These are phyloP conservation scores for Luffa acutangula DNA, from an alignment of 306 rosid species.

Conservation along the genomic window DNA sequence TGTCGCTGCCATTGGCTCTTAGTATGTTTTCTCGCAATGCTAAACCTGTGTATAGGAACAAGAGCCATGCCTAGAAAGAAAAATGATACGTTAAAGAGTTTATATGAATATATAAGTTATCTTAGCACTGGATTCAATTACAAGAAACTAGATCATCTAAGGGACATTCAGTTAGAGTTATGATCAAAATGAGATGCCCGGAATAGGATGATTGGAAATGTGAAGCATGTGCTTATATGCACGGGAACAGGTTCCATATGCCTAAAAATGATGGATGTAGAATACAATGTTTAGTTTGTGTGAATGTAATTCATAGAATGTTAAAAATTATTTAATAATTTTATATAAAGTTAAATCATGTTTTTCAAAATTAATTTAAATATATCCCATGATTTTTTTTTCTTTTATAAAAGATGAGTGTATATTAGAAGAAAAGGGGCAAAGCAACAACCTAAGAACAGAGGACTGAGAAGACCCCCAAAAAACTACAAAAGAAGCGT, in stretches of 20 bases:
- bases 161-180: neutral
- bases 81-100: slow-evolving; percentile 7
- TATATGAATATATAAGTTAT: slow-evolving; percentile 2
- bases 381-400: neutral
- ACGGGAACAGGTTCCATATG: neutral
- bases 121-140: neutral
- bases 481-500: neutral
- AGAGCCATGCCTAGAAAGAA: slow-evolving; percentile 77
- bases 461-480: neutral
- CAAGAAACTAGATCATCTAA: neutral
- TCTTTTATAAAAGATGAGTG: neutral
- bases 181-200: neutral
- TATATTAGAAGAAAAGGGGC: neutral
- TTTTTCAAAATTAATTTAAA: neutral
- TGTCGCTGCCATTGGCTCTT: slow-evolving; percentile 92
- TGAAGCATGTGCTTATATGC: neutral
- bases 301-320: neutral
- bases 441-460: neutral
- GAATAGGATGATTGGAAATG: neutral
- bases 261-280: neutral
- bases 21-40: slow-evolving; percentile 93
- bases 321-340: neutral
- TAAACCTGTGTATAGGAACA: slow-evolving; percentile 90
- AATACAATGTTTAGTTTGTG: neutral
- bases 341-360: neutral